Evolutionary conservation across 257 asterid genomes (phyloP).

Genomic region (Przewalskia tangutica): DNA sequence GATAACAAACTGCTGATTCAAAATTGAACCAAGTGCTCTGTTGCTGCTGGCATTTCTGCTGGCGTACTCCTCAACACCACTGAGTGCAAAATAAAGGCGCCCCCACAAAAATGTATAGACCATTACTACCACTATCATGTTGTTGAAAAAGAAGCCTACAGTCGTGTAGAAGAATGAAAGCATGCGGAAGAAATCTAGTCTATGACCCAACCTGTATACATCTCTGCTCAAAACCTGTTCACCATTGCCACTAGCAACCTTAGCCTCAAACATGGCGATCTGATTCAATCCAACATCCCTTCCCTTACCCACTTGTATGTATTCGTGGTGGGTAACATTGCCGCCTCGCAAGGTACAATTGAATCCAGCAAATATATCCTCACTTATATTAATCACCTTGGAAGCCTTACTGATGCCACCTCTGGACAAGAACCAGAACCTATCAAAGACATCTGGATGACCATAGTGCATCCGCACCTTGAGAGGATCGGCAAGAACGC

Average conservation of each 20-base stretch:
- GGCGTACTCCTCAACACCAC: slow-evolving; percentile 56
- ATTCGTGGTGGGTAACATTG: slow-evolving; percentile 89
- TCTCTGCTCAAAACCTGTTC: slow-evolving; percentile 94
- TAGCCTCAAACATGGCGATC: slow-evolving; percentile 95
- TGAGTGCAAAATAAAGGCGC: slow-evolving; percentile 76
- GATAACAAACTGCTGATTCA: slow-evolving; percentile 85
- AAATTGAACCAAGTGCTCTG: slow-evolving; percentile 64
- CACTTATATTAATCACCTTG: slow-evolving; percentile 82
- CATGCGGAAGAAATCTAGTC: slow-evolving; percentile 96
- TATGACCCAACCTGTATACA: slow-evolving; percentile 80
- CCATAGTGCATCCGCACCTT: slow-evolving; percentile 97
- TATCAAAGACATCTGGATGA: slow-evolving; percentile 91
- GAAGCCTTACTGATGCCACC: slow-evolving; percentile 99
- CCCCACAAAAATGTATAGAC: slow-evolving; percentile 84
- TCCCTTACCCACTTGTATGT: slow-evolving; percentile 96
- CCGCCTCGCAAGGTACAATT: slow-evolving; percentile 93
- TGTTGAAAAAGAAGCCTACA: slow-evolving; percentile 79
- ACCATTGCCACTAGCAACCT: slow-evolving; percentile 94
- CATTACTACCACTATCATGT: slow-evolving; percentile 73
- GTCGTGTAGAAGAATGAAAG: slow-evolving; percentile 87
- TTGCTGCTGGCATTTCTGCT: slow-evolving; percentile 40
- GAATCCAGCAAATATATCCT: slow-evolving; percentile 94
- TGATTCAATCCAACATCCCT: slow-evolving; percentile 95
- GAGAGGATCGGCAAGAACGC: slow-evolving; percentile 82
- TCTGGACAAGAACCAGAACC: slow-evolving; percentile 91